Base-by-base conservation (phyloP, 768 basidiomycete species). In the Lentinula guzmanii region DNA sequence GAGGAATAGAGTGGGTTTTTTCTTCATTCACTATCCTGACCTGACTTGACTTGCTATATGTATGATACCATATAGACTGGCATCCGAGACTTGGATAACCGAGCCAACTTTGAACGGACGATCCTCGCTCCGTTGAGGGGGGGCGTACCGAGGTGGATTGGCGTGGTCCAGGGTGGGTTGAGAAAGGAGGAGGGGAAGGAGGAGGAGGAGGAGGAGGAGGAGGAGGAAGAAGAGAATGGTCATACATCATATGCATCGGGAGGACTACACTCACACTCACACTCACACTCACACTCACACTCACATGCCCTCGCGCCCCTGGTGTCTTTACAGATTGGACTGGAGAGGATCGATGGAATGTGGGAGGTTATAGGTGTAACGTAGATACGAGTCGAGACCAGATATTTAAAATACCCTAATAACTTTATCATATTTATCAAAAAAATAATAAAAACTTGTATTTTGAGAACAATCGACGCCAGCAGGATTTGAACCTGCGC, bases 261-360 rank as follows among this genome's bases (percentile, higher is more conserved):
- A 9, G 13, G 37, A 28, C 28, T 28, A 28, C 28, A 28, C 28
- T 28, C 28, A 4, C 28, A 28, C 28, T 28, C 13, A 39, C 37
- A 39, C 61, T 16, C 72, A 73, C 52, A 55, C 28, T 28, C 28
- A 4, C 28, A 28, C 28, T 28, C 13, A 39, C 37, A 39, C 61
- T 16, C 72, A 73, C 52, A 55, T 72, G 50, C 74, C 76, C 58
- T 70, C 69, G 31, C 72, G 7, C 68, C 75, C 3, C 54, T 82
- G 4, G 74, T 76, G n/a, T 79, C 85, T 5, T 68, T 86, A 43
- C 71, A 79, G 63, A 75, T 82, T 51, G 70, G 78, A 31, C 61
- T 86, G 8, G 80, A 83, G 64, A 76, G 85, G 63, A 75, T 85
- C 21, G 76, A 83, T 41, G 62, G 64, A 42, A 80, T 72, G 31